A percentile compares a stretch with the other conserved stretches of the same genome.
phyloP scores from a whole-genome alignment of 805 yeast genomes.

The Isabelozyma pseudorhagii region DNA sequence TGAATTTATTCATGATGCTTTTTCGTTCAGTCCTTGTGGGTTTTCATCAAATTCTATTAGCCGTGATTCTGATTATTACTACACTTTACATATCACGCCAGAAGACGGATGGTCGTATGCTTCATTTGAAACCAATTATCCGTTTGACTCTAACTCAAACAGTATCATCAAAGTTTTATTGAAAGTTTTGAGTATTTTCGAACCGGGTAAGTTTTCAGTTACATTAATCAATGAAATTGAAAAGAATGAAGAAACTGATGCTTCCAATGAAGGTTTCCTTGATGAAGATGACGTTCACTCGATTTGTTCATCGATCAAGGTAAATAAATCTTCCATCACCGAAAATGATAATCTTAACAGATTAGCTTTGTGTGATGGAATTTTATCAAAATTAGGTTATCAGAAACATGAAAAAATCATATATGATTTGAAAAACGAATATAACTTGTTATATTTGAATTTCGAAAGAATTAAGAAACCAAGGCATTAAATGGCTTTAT shows the following conservation, averaged over 20 bases:
- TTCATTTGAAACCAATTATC: constrained; percentile 87
- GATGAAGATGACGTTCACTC: background rate
- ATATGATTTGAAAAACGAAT: constrained; percentile 68
- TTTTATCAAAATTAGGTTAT: constrained; percentile 44
- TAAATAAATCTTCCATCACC: background rate
- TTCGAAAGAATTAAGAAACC: constrained; percentile 39
- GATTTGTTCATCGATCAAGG: background rate
- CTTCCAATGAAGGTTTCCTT: constrained; percentile 5
- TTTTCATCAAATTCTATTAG: constrained; percentile 83
- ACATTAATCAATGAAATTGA: constrained; percentile 32
- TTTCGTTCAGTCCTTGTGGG: constrained; percentile 92
- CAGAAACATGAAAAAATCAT: constrained; percentile 61
- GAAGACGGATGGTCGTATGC: constrained; percentile 95
- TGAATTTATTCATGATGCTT: constrained; percentile 74
- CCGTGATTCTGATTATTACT: constrained; percentile 47
- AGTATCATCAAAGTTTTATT: constrained; percentile 54
- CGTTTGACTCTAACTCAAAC: constrained; percentile 36
- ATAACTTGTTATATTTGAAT: constrained; percentile 68
- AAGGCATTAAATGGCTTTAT: background rate
- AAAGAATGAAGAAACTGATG: constrained; percentile 7
- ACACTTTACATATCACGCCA: constrained; percentile 92
- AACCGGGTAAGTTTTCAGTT: constrained; percentile 71
- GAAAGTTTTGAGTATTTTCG: constrained; percentile 61
- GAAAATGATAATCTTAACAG: constrained; percentile 5
- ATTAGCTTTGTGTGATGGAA: constrained; percentile 17